A percentile compares a stretch with the other conserved stretches of the same genome.
Evolutionary conservation across 2,329 filamentous ascomycete species (phyloP).

Genomic region (Neofusicoccum umdonicola): DNA sequence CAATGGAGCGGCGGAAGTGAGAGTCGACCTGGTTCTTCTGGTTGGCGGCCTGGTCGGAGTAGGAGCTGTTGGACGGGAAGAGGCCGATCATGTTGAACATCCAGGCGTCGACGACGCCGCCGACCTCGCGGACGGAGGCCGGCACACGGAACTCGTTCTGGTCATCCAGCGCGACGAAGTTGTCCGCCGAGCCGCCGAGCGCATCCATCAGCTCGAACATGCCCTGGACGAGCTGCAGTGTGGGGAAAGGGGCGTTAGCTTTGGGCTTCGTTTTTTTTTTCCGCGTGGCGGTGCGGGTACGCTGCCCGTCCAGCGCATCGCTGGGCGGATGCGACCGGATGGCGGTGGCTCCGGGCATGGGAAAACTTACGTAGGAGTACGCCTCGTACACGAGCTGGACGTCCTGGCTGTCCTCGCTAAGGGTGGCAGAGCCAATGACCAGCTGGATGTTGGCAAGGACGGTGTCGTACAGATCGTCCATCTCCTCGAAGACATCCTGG

Average conservation of each 20-base stretch:
- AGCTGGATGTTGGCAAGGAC: conserved; percentile 17
- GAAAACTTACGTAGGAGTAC: conserved; percentile 15
- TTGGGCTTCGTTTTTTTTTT: background rate
- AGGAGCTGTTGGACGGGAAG: conserved; percentile 17
- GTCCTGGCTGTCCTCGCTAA: conserved; percentile 8
- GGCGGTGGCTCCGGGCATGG: background rate
- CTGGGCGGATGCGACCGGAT: background rate
- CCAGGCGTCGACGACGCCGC: conserved; percentile 17
- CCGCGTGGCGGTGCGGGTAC: no score
- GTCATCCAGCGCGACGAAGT: conserved; percentile 6
- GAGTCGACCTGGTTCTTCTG: conserved; percentile 20
- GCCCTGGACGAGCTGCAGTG: conserved; percentile 6
- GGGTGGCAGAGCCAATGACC: conserved; percentile 8
- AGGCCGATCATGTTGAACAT: conserved; percentile 19
- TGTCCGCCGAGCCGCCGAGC: background rate
- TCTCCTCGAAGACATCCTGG: conserved; percentile 18
- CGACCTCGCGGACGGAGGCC: conserved; percentile 15
- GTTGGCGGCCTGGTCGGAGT: conserved; percentile 15
- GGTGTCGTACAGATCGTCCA: conserved; percentile 17
- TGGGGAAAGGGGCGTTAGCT: background rate
- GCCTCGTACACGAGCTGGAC: conserved; percentile 18
- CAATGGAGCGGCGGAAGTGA: conserved; percentile 16
- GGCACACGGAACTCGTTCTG: conserved; percentile 19
- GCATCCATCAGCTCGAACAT: conserved; percentile 17
- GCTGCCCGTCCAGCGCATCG: no score